Evolutionary conservation across 2,329 filamentous ascomycete species (phyloP), one percentile per base, ranked within the genome.

Genomic region (Paraphoma sp.): DNA sequence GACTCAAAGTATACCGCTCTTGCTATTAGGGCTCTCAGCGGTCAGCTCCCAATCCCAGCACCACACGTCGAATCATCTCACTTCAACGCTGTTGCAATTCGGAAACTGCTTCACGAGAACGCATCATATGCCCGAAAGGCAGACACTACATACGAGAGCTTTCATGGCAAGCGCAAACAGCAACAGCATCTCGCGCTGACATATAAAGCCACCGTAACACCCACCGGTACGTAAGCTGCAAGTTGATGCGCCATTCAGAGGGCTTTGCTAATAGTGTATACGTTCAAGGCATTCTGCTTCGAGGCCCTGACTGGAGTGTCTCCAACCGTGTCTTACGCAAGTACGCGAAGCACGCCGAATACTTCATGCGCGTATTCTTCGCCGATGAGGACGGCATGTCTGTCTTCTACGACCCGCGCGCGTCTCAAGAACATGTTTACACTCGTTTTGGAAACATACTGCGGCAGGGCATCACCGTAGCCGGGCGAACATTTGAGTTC

Each of bases 321-420:
- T 88, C 86, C 16, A 75, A 75, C 42, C 68, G 72, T 36, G 60
- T 75, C 5, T 61, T 75, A 10, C 65, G 71, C 18, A 68, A 62
- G 36, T 74, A 70, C 40, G 45, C 55, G 7, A 41, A 60, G 10
- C 44, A 72, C 29, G 57, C 61, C 0, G 67, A 73, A 10, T 65
- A 63, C 48, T 75, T 75, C 60, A 62, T 75, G 53, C 84, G 91
- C 0, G 89, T 93, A 0, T 83, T 86, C 6, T 93, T 95, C 64
- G 82, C 82, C 30, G 91, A 95, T 45, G 91, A 96, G 69, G 85
- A 90, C 65, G 89, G 89, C 0, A 81, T 87, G 23, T 83, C 85
- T 16, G 70, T 95, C 0, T 80, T 78, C 16, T 87, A 86, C 70
- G 87, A 87, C 54, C 72, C 82, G 9, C 54, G 61, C 36, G 62